Conservation (phyloP, 169 alveolate genomes). For the Plasmodium vivax region DNA sequence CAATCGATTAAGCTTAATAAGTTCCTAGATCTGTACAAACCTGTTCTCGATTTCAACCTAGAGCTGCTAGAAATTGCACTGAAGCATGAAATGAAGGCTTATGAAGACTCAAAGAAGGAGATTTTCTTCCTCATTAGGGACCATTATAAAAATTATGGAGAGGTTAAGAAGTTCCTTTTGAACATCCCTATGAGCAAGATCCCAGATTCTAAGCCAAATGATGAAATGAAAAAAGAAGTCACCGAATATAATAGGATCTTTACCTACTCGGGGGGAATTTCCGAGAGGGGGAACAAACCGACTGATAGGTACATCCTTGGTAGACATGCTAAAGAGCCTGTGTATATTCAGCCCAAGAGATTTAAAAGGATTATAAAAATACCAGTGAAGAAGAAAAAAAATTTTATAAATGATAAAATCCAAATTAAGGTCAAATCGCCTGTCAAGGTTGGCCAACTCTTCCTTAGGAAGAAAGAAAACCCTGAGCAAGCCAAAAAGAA, state of each 20-base stretch:
- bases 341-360: constrained; percentile 16
- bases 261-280: not conserved
- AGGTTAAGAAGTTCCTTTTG: not conserved
- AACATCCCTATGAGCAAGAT: constrained; percentile 27
- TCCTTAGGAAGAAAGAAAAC: not conserved
- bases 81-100: constrained; percentile 1
- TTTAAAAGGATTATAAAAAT: constrained; percentile 27
- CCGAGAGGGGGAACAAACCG: not conserved
- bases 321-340: not conserved
- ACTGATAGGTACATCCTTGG: constrained; percentile 5
- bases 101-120: constrained; percentile 19
- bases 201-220: constrained; percentile 57
- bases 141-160: not conserved
- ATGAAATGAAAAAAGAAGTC: constrained; percentile 17
- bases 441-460: not conserved
- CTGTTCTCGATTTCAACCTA: constrained; percentile 60
- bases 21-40: constrained; percentile 32
- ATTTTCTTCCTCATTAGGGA: constrained; percentile 20
- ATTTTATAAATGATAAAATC: not conserved
- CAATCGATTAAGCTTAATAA: not conserved
- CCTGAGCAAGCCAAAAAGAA: not conserved
- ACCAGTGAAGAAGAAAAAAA: constrained; percentile 40
- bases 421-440: not conserved
- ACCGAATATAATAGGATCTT: constrained; percentile 8
- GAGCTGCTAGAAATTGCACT: constrained; percentile 2